Base-by-base conservation (phyloP, 2,329 filamentous ascomycete genomes). In the Aspergillus ochraceoroseus region DNA sequence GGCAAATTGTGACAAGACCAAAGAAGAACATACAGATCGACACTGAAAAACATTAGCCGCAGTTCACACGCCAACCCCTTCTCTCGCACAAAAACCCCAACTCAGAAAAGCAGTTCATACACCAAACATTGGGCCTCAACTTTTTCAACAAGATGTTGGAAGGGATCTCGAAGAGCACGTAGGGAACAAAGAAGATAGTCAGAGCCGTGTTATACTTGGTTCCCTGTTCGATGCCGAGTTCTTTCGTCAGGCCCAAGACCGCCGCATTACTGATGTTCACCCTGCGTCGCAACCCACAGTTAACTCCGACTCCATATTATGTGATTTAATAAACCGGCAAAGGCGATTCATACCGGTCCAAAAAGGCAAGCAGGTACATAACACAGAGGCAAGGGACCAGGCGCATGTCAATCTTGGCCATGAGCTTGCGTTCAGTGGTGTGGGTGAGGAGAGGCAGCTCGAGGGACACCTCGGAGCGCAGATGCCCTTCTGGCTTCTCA, bases 1-100 rank as follows among this genome's bases (percentile, higher is more conserved):
- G 86, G 53, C 80, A 75, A 25, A 85, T 71, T 13, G 83, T 86
- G 30, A 82, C 76, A 14, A 94, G 68, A 7, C 87, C 85, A 52
- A 94, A 95, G 43, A 79, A 68, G 49, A 90, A 84, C 83, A 94
- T 94, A 68, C 89, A 94, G 37, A 79, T 59, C 3, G 83, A 80
- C 15, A 94, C 67, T 71, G 41, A 4, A 32, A 33, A 22, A 22
- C 9, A 22, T 5, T n/a, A n/a, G n/a, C n/a, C n/a, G n/a, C n/a
- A n/a, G n/a, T n/a, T n/a, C n/a, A n/a, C n/a, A n/a, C n/a, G n/a
- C n/a, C n/a, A n/a, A n/a, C n/a, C n/a, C n/a, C n/a, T n/a, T n/a
- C n/a, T n/a, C n/a, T n/a, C n/a, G n/a, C n/a, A n/a, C n/a, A n/a
- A n/a, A n/a, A n/a, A n/a, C n/a, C n/a, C n/a, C 3, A 83, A 80